A percentile compares a stretch with the other conserved stretches of the same genome.
These are phyloP conservation scores for Cyclotella baltica DNA, from an alignment of 108 stramenopile species.

Conservation along the genomic window DNA sequence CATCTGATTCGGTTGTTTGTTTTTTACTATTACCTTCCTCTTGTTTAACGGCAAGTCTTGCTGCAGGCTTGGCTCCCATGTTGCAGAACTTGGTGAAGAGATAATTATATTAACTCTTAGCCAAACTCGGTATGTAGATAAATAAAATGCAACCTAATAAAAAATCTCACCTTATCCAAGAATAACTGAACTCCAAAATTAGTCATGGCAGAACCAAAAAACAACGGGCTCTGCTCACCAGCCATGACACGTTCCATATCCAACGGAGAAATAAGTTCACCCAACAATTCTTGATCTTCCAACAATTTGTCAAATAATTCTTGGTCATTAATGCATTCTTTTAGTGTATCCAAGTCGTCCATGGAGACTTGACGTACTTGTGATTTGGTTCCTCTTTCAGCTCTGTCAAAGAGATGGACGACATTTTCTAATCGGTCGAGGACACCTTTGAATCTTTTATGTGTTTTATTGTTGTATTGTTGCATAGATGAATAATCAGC, in stretches of 20 bases:
- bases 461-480: neutral
- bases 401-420: slow-evolving; percentile 89
- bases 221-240: slow-evolving; percentile 91
- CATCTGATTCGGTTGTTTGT: slow-evolving; percentile 25
- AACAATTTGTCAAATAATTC: slow-evolving; percentile 87
- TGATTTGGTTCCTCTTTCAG: slow-evolving; percentile 64
- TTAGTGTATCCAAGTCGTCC: slow-evolving; percentile 68
- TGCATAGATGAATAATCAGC: neutral
- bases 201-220: slow-evolving; percentile 96
- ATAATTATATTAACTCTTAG: too few species aligned
- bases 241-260: slow-evolving; percentile 90
- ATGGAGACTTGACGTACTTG: slow-evolving; percentile 70
- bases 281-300: slow-evolving; percentile 92
- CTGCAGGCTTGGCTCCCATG: slow-evolving; percentile 79
- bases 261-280: slow-evolving; percentile 82
- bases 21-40: slow-evolving; percentile 49
- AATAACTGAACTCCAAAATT: slow-evolving; percentile 96
- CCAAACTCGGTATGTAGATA: too few species aligned
- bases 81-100: slow-evolving; percentile 73
- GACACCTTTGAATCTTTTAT: slow-evolving; percentile 87
- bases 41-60: slow-evolving; percentile 54
- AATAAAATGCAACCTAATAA: neutral
- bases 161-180: slow-evolving; percentile 63
- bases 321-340: slow-evolving; percentile 74
- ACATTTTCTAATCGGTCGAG: slow-evolving; percentile 81